Base-by-base conservation (phyloP, 805 yeast genomes). In the Candida andamanensis region DNA sequence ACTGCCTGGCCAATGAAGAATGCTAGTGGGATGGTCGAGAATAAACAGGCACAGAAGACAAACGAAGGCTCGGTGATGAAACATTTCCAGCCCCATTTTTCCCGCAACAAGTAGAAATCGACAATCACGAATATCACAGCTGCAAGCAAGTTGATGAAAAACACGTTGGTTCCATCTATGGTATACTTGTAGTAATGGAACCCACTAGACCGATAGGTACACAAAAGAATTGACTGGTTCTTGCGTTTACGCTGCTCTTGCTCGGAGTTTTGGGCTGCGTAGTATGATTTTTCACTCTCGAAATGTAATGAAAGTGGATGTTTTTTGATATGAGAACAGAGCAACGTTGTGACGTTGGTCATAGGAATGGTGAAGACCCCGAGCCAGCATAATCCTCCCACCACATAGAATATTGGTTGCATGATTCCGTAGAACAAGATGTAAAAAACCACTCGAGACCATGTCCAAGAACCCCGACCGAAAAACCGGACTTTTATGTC, bases 1-100 rank as follows among this genome's bases (percentile, higher is more conserved):
- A 92, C 98, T 5, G 97, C 97, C 58, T 90, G 97, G 3, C 98
- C 98, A 46, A 92, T 89, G 59, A 87, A 92, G 53, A 92, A 90
- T 0, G 98, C 97, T 44, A 92, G 66, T 5, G 98, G 98, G 22
- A 92, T 74, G 37, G 92, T 85, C 1, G 96, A 84, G 29, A 83
- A 67, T 36, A 92, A 60, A 54, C 96, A 83, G 12, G 86, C 60
- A 27, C 76, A 65, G 49, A 92, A 92, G 26, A 86, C 72, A 15
- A 78, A 58, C 0, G 78, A 67, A 13, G 87, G 74, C 47, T 78
- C 65, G 2, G 90, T 78, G 33, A 77, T 46, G 47, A 75, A 55
- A 2, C 55, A 32, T 10, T 64, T 58, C 55, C 55, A 52, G 2
- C 46, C 50, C 8, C 61, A 42, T 8, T 39, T 46, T 41, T 74